Percentiles rank a stretch among this genome's conserved stretches.
Evolutionary conservation across 2,329 filamentous ascomycete genomes (phyloP).

Genomic region (Fusarium anthophilum): DNA sequence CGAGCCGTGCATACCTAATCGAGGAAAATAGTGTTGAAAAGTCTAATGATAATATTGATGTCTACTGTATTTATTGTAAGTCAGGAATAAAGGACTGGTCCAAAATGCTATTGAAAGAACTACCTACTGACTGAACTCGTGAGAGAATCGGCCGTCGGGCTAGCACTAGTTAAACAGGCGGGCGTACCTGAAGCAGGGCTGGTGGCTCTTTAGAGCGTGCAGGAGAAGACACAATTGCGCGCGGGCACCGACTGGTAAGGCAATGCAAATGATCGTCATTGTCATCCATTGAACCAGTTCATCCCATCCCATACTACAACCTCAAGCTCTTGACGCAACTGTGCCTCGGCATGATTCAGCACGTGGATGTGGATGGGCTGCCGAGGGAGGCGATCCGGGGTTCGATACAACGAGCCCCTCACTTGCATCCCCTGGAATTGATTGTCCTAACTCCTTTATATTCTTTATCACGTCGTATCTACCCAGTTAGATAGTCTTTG

Average conservation of each 20-base stretch:
- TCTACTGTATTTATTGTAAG: not conserved
- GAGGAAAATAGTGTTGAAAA: not conserved
- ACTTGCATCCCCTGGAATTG: slow-evolving; percentile 3
- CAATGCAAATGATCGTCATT: not conserved
- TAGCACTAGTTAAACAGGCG: not conserved
- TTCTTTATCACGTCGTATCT: not conserved
- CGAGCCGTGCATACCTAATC: not conserved
- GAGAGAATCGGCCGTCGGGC: not conserved
- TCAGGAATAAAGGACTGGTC: not conserved
- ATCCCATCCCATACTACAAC: not conserved
- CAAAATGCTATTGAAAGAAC: not conserved
- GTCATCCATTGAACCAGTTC: not conserved
- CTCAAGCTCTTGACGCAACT: not conserved
- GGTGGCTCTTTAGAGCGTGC: not conserved
- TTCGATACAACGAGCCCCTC: slow-evolving; percentile 19
- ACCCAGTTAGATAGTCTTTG: not conserved
- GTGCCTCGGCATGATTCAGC: slow-evolving; percentile 31
- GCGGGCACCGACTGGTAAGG: not conserved
- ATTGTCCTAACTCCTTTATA: slow-evolving; percentile 2
- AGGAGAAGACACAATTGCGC: not conserved
- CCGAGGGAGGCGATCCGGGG: slow-evolving; percentile 21
- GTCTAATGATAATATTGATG: not conserved
- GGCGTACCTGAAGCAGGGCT: not conserved
- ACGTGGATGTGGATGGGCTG: slow-evolving; percentile 26
- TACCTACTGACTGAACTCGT: not conserved